These are phyloP conservation scores for Heterobasidion irregulare DNA, from an alignment of 1,284 basidiomycete genomes.

Conservation along the genomic window DNA sequence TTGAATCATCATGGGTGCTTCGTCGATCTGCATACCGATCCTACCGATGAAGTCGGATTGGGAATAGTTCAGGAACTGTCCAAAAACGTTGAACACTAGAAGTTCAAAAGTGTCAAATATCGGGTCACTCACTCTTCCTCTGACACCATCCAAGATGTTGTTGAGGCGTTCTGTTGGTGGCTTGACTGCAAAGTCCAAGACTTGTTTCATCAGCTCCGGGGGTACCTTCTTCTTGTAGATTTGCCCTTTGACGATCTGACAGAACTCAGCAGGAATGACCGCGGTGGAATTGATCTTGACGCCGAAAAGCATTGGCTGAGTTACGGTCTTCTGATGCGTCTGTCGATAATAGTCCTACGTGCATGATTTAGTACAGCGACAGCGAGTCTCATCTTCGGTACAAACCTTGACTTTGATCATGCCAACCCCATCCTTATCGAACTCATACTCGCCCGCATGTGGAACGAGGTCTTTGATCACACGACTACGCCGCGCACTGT, in stretches of 20 bases:
- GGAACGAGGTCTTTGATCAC: neutral
- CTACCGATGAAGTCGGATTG: slow-evolving; percentile 24
- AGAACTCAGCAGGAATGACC: slow-evolving; percentile 42
- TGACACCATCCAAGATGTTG: slow-evolving; percentile 26
- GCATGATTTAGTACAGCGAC: neutral
- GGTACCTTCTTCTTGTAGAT: slow-evolving; percentile 37
- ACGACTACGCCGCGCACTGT: neutral
- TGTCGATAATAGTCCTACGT: neutral
- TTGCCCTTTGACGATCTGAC: slow-evolving; percentile 35
- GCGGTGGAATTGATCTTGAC: slow-evolving; percentile 18
- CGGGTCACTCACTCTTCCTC: slow-evolving; percentile 13
- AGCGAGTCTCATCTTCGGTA: neutral
- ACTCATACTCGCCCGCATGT: neutral
- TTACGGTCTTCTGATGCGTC: slow-evolving; percentile 10
- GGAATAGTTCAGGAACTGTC: slow-evolving; percentile 20
- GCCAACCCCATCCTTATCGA: neutral
- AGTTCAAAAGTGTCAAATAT: neutral
- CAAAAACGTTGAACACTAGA: neutral
- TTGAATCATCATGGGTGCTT: slow-evolving; percentile 15
- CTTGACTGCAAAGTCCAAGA: slow-evolving; percentile 35
- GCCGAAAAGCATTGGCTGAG: slow-evolving; percentile 27
- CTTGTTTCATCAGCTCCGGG: slow-evolving; percentile 24
- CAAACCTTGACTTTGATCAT: neutral
- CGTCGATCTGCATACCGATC: slow-evolving; percentile 20
- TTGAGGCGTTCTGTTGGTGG: slow-evolving; percentile 27